These are phyloP conservation scores for Athelia sp. DNA, from an alignment of 1,284 basidiomycete genomes.

Conservation along the genomic window DNA sequence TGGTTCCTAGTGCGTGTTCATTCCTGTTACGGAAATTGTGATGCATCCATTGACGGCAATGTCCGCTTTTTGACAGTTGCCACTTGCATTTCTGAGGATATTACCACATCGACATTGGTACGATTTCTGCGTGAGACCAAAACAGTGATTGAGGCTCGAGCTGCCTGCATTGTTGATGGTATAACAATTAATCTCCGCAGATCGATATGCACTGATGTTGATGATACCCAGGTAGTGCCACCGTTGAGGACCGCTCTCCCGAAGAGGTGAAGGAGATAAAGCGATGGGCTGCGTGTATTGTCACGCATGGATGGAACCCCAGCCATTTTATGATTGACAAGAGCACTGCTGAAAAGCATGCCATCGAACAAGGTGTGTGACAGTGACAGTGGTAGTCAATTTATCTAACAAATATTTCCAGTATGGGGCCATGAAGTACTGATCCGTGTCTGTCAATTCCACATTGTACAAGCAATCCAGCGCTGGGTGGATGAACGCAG, in stretches of 20 bases:
- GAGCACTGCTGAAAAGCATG: neutral
- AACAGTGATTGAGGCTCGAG: neutral
- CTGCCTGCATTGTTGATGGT: neutral
- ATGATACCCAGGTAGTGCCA: neutral
- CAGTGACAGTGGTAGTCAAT: too few species aligned
- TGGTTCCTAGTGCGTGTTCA: neutral
- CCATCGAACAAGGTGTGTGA: neutral
- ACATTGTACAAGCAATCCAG: neutral
- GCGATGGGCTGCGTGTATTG: neutral
- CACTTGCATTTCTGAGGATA: neutral
- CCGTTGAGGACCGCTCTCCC: neutral
- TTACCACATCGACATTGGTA: neutral
- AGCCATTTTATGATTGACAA: slow-evolving; percentile 1
- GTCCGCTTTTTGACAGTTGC: neutral
- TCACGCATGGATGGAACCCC: neutral
- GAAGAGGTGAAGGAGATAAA: neutral
- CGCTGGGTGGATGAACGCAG: neutral
- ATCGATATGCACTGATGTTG: too few species aligned
- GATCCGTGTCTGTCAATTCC: neutral
- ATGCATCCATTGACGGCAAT: neutral
- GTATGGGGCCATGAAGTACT: neutral
- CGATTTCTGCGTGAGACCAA: neutral
- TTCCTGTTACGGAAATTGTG: neutral
- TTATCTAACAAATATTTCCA: neutral
- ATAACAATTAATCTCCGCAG: neutral